These are phyloP conservation scores for Neckera pumila DNA, from an alignment of 225 moss, liverwort and hornwort species.

Conservation along the genomic window DNA sequence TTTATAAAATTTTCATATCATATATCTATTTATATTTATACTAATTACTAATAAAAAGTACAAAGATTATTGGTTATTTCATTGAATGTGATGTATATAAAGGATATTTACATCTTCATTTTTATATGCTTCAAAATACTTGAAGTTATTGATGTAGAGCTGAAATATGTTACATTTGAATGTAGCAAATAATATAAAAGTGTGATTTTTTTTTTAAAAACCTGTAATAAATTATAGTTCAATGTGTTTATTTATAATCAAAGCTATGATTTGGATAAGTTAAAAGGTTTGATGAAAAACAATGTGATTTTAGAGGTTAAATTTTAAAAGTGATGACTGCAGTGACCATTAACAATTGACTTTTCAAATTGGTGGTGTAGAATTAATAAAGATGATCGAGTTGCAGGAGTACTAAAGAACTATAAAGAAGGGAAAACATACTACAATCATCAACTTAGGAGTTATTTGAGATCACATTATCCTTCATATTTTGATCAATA, in stretches of 20 bases:
- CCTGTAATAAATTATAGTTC: background rate
- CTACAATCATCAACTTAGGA: slow-evolving; percentile 5
- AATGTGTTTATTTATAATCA: background rate
- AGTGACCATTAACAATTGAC: background rate
- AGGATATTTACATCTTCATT: background rate
- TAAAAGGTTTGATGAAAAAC: too few species aligned
- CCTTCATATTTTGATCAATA: background rate
- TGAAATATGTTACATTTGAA: background rate
- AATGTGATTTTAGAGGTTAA: background rate
- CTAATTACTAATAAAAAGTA: background rate
- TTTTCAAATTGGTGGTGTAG: background rate
- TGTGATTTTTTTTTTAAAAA: background rate
- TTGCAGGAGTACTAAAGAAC: slow-evolving; percentile 1
- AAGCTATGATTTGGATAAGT: background rate
- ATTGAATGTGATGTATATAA: background rate
- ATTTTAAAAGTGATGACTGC: background rate
- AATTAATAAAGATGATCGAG: slow-evolving; percentile 26
- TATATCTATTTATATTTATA: too few species aligned
- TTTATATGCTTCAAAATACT: background rate
- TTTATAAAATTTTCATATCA: background rate
- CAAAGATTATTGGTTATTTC: too few species aligned
- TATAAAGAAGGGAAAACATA: slow-evolving; percentile 21
- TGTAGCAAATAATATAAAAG: background rate
- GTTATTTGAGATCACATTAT: slow-evolving; percentile 8
- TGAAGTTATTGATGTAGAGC: background rate